A percentile compares a stretch with the other conserved stretches of the same genome.
Conservation (phyloP, 1,139 yeast species). For the Pneumocystis carinii region DNA sequence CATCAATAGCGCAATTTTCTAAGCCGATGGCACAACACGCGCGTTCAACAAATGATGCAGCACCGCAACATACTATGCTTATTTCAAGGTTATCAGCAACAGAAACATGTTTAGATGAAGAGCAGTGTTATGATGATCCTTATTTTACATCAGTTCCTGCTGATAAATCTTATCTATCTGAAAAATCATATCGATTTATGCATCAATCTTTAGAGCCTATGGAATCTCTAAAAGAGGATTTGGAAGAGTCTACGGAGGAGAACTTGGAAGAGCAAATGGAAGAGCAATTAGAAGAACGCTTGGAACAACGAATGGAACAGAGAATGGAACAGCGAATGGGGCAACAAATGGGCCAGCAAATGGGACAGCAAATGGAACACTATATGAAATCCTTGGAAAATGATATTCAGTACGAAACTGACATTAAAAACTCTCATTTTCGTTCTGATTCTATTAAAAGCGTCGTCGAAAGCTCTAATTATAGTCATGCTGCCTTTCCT, state of each 20-base stretch:
- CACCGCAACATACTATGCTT: conserved; percentile 12
- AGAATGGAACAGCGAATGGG: too few species aligned
- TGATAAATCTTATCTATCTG: not conserved
- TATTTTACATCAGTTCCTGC: not conserved
- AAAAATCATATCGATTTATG: not conserved
- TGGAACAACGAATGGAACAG: too few species aligned
- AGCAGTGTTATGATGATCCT: not conserved
- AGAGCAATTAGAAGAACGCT: too few species aligned
- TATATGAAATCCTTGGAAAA: too few species aligned
- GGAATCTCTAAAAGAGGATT: too few species aligned
- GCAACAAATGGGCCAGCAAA: too few species aligned
- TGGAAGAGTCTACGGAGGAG: too few species aligned
- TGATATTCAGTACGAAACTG: too few species aligned
- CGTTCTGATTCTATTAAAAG: not conserved
- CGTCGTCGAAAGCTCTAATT: not conserved
- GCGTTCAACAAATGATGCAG: conserved; percentile 7
- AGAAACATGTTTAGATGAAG: conserved; percentile 3
- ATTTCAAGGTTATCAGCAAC: conserved; percentile 12
- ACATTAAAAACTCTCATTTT: not conserved
- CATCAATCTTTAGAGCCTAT: not conserved
- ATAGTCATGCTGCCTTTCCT: not conserved
- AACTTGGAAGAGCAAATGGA: too few species aligned
- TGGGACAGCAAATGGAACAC: too few species aligned
- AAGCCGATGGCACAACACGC: not conserved
- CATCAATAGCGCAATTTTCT: not conserved